Conservation (phyloP, 495 filamentous ascomycete genomes). For the Apodospora peruviana region DNA sequence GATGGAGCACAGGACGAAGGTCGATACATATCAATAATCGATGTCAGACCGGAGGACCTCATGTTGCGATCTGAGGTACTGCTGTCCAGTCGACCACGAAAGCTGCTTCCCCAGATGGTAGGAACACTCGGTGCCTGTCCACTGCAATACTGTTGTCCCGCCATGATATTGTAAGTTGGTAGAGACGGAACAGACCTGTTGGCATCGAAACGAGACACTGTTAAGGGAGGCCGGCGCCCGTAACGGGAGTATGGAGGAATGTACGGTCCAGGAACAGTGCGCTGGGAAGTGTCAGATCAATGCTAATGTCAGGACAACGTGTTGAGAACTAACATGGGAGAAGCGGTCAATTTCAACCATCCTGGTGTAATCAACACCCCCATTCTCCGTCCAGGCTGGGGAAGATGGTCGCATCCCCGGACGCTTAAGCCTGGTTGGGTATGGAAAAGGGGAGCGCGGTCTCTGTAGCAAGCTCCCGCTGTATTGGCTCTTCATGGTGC, state of each 20-base stretch:
- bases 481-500: constrained; percentile 42
- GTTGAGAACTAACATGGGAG: constrained; percentile 31
- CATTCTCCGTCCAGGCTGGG: constrained; percentile 51
- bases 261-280: constrained; percentile 36
- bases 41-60: constrained; percentile 35
- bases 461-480: constrained; percentile 37
- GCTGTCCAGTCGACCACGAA: constrained; percentile 3
- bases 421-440: constrained; percentile 59
- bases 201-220: constrained; percentile 26
- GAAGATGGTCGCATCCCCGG: constrained; percentile 60
- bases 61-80: constrained; percentile 13
- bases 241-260: constrained; percentile 33
- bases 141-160: constrained; percentile 16
- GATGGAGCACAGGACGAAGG: constrained; percentile 17
- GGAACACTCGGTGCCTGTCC: constrained; percentile 2
- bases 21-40: constrained; percentile 36
- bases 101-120: constrained; percentile 1
- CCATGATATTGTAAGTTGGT: constrained; percentile 22
- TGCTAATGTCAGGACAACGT: not conserved
- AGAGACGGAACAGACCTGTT: constrained; percentile 31
- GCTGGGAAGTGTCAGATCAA: constrained; percentile 21
- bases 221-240: constrained; percentile 25
- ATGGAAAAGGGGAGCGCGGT: constrained; percentile 58
- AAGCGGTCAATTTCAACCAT: constrained; percentile 45
- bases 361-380: constrained; percentile 41